Base-by-base conservation (phyloP, 257 asterid species). In the Solanum medicagineum region DNA sequence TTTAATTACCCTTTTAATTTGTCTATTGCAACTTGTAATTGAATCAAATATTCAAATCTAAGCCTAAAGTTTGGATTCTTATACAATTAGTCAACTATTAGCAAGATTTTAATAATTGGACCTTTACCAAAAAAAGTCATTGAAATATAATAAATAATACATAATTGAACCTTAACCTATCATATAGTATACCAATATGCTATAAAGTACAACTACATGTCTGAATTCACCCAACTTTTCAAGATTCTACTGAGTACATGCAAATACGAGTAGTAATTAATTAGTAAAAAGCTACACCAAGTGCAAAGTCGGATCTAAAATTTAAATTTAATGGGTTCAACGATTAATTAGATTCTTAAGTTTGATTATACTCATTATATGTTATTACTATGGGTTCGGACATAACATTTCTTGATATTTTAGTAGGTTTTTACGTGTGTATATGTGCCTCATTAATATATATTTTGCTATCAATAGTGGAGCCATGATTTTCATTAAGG, bases 81-180 rank as follows among this genome's bases (percentile, higher is more conserved):
- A 16, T 85, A 47, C 45, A 56, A 56, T 57, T 89, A 89, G 96
- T 92, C 97, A 92, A 91, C 94, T 87, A 81, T 68, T 19, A 59
- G 53, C 49, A n/a, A 26, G 84, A 51, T 74, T 84, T 81, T 88
- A 84, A 54, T 63, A 86, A 53, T 82, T 84, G 62, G 75, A 36
- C 47, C 83, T 79, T 40, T 10, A 73, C 88, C 86, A 29, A 40
- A 87, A 88, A 93, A 89, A 91, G 88, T 89, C 59, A 84, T 84
- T 5, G 87, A 86, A 87, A 85, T 83, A 89, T 86, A 71, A 87
- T 73, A 60, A 63, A 84, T 81, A 86, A 65, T 82, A 87, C 77
- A 81, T 86, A 36, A 83, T 90, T 91, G 87, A 85, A 85, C 44
- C 85, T 86, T 14, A 77, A 59, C 86, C 84, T 89, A 86, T 81